Evolutionary conservation across 2,329 filamentous ascomycete genomes (phyloP).

Genomic region (Ambrosiella cleistominuta): DNA sequence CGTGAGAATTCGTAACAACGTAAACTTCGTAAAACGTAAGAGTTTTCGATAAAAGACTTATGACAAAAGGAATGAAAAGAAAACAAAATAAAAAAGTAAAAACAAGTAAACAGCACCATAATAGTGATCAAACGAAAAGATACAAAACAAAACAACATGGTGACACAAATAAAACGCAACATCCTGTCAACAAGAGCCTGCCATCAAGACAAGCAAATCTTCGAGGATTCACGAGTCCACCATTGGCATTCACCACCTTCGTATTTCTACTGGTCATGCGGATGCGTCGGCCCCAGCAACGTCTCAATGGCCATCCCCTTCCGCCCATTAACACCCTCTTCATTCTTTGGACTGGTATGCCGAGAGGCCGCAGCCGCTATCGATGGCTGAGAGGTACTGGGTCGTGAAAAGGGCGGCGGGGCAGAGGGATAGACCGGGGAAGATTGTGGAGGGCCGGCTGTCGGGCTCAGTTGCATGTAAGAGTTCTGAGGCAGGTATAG

Average conservation of each 20-base stretch:
- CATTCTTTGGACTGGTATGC: not conserved
- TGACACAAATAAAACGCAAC: not conserved
- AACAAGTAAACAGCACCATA: not conserved
- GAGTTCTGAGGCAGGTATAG: too few relatives aligned
- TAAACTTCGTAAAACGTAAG: not conserved
- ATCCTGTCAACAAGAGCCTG: not conserved
- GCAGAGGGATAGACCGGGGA: not conserved
- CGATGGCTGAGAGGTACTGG: not conserved
- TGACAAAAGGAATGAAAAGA: not conserved
- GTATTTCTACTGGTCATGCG: not conserved
- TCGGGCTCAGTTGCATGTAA: too few relatives aligned
- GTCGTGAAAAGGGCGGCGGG: not conserved
- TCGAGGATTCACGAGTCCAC: not conserved
- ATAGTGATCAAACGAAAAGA: too few relatives aligned
- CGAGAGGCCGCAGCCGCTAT: not conserved
- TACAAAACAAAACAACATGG: not conserved
- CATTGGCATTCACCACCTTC: not conserved
- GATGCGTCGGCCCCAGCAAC: not conserved
- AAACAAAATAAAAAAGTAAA: not conserved
- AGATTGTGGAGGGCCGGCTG: not conserved
- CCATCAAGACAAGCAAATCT: too few relatives aligned
- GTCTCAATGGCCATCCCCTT: conserved; percentile 9
- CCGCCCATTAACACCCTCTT: not conserved
- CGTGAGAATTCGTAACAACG: too few relatives aligned
- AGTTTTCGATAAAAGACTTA: not conserved